Evolutionary conservation across 257 asterid genomes (phyloP).

Genomic region (Primulina eburnea): DNA sequence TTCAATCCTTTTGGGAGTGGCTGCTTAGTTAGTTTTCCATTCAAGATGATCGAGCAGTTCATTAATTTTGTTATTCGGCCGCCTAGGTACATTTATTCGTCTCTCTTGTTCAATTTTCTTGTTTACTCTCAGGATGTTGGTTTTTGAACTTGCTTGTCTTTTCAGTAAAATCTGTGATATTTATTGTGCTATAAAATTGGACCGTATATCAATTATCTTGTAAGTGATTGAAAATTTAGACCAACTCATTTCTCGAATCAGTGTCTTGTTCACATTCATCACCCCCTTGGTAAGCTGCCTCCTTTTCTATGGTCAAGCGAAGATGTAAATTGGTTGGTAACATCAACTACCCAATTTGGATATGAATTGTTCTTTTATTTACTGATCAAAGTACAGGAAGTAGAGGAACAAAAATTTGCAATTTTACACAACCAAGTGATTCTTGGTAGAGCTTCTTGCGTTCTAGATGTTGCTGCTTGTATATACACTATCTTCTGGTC

Average conservation of each 20-base stretch:
- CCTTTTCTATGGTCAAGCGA: not conserved
- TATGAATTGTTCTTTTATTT: slow-evolving; percentile 1
- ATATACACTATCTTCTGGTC: not conserved
- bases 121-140: not conserved
- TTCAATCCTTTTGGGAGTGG: slow-evolving; percentile 23
- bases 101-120: not conserved
- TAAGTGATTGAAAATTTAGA: slow-evolving; percentile 18
- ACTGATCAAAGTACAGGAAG: not conserved
- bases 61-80: slow-evolving; percentile 97
- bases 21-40: slow-evolving; percentile 30
- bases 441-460: not conserved
- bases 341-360: not conserved
- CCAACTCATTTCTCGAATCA: not conserved
- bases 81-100: slow-evolving; percentile 57
- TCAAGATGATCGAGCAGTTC: slow-evolving; percentile 89
- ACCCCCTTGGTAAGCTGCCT: not conserved
- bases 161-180: not conserved
- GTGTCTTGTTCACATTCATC: not conserved
- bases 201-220: slow-evolving; percentile 12
- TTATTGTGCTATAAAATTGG: not conserved
- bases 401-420: slow-evolving; percentile 3
- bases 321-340: slow-evolving; percentile 4
- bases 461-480: not conserved
- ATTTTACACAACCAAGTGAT: not conserved
- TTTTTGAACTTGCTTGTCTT: not conserved